Evolutionary conservation across 2,329 filamentous ascomycete genomes (phyloP).

Genomic region (Alternaria novae-zelandiae): DNA sequence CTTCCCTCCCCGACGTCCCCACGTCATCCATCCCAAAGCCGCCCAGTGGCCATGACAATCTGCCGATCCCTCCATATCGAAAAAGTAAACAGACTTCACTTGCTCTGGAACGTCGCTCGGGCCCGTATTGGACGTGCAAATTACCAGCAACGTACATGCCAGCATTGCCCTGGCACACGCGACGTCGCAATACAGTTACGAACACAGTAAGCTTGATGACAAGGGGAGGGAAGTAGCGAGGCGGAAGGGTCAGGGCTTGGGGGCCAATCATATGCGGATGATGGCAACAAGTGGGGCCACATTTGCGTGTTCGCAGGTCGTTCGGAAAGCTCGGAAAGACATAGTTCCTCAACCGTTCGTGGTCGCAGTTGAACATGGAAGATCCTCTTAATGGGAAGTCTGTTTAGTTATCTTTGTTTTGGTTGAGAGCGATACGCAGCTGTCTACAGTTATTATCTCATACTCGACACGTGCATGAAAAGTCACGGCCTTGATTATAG

Average conservation of each 20-base stretch:
- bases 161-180: not conserved
- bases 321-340: not conserved
- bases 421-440: not conserved
- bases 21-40: not conserved
- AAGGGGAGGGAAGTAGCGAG: not conserved
- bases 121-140: not conserved
- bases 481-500: not conserved
- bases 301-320: not conserved
- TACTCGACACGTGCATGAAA: not conserved
- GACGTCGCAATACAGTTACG: not conserved
- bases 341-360: not conserved
- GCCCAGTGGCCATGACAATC: not conserved
- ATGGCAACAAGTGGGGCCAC: not conserved
- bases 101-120: not conserved
- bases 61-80: not conserved
- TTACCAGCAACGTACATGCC: not conserved
- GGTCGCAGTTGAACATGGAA: not conserved
- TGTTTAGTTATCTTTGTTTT: not conserved
- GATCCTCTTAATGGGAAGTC: not conserved
- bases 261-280: not conserved
- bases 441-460: not conserved
- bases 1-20: not conserved
- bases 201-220: not conserved
- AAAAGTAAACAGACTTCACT: not conserved
- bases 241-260: not conserved